Evolutionary conservation across 192 early-diverging fungal genomes (phyloP).

Genomic region (Backusella psychrophila): DNA sequence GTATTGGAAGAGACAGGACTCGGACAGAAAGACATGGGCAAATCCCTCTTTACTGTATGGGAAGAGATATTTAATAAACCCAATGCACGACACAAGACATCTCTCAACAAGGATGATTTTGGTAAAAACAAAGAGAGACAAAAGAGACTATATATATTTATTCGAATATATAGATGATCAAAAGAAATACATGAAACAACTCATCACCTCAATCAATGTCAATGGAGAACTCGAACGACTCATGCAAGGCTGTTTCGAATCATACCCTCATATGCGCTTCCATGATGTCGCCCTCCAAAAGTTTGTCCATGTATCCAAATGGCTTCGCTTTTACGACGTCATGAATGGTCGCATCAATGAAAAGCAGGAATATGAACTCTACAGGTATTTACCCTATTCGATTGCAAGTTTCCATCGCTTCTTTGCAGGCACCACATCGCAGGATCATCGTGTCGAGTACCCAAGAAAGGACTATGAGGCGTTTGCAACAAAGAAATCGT

Average conservation of each 20-base stretch:
- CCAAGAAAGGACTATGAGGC: slow-evolving; percentile 76
- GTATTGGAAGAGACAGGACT: slow-evolving; percentile 44
- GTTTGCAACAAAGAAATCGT: slow-evolving; percentile 45
- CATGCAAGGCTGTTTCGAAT: slow-evolving; percentile 90
- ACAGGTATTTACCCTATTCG: slow-evolving; percentile 68
- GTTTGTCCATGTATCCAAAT: slow-evolving; percentile 67
- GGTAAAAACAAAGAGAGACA: neutral
- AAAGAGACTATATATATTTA: neutral
- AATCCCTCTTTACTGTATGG: slow-evolving; percentile 81
- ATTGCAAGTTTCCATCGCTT: slow-evolving; percentile 76
- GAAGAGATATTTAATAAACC: slow-evolving; percentile 68
- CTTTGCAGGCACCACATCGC: slow-evolving; percentile 67
- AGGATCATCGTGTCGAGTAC: slow-evolving; percentile 59
- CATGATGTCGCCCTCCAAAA: slow-evolving; percentile 72
- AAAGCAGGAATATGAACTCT: slow-evolving; percentile 54
- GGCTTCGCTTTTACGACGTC: slow-evolving; percentile 81
- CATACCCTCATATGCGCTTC: slow-evolving; percentile 78
- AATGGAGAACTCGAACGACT: slow-evolving; percentile 89
- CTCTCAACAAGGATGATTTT: neutral
- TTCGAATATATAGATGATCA: slow-evolving; percentile 28
- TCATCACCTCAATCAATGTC: slow-evolving; percentile 49
- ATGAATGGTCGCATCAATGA: slow-evolving; percentile 50
- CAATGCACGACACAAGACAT: slow-evolving; percentile 24
- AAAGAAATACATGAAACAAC: slow-evolving; percentile 47
- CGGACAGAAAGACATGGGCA: slow-evolving; percentile 80